Percentiles rank a stretch among this genome's conserved stretches.
Evolutionary conservation across 495 filamentous ascomycete species (phyloP).

Genomic region (Neurospora africana): DNA sequence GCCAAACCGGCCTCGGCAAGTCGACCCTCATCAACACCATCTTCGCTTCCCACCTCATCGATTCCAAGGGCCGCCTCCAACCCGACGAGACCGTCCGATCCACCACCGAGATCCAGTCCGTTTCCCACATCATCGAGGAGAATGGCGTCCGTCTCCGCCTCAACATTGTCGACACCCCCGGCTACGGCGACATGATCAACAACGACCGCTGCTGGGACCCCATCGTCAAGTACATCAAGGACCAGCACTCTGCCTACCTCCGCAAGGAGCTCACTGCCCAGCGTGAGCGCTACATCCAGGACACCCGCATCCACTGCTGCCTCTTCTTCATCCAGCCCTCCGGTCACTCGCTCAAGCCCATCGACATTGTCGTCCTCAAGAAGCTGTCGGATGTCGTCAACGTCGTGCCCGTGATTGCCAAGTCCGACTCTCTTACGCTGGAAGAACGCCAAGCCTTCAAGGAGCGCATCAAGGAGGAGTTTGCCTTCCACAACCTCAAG

Average conservation of each 20-base stretch:
- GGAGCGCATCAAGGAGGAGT: slow-evolving; percentile 98
- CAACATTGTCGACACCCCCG: slow-evolving; percentile 96
- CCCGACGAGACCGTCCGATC: slow-evolving; percentile 88
- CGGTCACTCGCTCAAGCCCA: slow-evolving; percentile 94
- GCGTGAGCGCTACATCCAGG: slow-evolving; percentile 97
- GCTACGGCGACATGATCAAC: slow-evolving; percentile 98
- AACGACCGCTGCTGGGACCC: slow-evolving; percentile 99
- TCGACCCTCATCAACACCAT: slow-evolving; percentile 99
- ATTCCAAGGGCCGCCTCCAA: slow-evolving; percentile 88
- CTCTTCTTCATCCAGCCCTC: slow-evolving; percentile 99
- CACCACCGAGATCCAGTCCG: slow-evolving; percentile 95
- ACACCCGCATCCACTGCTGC: slow-evolving; percentile 98
- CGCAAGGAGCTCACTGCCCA: slow-evolving; percentile 99
- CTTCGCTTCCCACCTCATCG: slow-evolving; percentile 98
- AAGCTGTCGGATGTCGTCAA: slow-evolving; percentile 99
- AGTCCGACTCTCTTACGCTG: slow-evolving; percentile 90
- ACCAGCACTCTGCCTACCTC: slow-evolving; percentile 99
- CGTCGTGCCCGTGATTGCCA: slow-evolving; percentile 97
- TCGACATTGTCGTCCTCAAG: slow-evolving; percentile 98
- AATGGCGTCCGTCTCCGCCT: slow-evolving; percentile 95
- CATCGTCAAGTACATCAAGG: slow-evolving; percentile 99
- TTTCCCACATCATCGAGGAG: slow-evolving; percentile 98
- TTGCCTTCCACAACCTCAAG: slow-evolving; percentile 97
- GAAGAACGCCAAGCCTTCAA: slow-evolving; percentile 96
- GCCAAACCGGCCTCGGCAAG: slow-evolving; percentile 97